Conservation (phyloP, 768 basidiomycete genomes). For the Phylloporus arenicola region DNA sequence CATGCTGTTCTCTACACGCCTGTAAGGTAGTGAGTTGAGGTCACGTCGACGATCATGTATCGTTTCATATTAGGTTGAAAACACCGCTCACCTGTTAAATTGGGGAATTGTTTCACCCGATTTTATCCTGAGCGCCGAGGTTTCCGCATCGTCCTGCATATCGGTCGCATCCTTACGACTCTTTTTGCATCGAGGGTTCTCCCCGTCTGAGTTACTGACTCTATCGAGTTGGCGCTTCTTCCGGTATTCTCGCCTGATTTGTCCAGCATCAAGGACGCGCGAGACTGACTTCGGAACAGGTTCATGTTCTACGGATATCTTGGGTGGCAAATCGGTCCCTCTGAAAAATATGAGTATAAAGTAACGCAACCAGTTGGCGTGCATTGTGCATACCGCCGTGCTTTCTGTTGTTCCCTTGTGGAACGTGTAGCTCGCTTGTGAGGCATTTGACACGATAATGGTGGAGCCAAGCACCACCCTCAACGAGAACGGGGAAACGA, state of each 20-base stretch:
- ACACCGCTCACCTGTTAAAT: conserved; percentile 59
- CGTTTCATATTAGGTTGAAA: conserved; percentile 8
- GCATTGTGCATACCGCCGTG: conserved; percentile 36
- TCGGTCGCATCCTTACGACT: conserved; percentile 20
- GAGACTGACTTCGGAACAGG: conserved; percentile 63
- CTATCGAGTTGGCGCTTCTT: conserved; percentile 35
- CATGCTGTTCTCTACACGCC: conserved; percentile 72
- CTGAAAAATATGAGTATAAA: conserved; percentile 27
- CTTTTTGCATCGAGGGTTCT: conserved; percentile 26
- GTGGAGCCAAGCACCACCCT: conserved; percentile 6
- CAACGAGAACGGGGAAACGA: conserved; percentile 3
- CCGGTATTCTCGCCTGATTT: conserved; percentile 52
- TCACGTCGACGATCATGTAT: conserved; percentile 5
- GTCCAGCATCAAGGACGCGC: conserved; percentile 59
- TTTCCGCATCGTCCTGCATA: conserved; percentile 9
- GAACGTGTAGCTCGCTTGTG: conserved; percentile 60
- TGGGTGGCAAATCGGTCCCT: conserved; percentile 47
- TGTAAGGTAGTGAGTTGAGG: conserved; percentile 23
- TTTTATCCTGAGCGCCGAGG: conserved; percentile 42
- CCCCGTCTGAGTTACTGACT: conserved; percentile 25
- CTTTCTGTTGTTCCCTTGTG: conserved; percentile 39
- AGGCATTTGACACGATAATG: conserved; percentile 45
- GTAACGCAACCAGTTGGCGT: not conserved
- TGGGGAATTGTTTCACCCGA: conserved; percentile 69
- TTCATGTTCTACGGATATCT: conserved; percentile 45